Evolutionary conservation across 768 basidiomycete genomes (phyloP), one percentile per base, ranked within the genome.

Genomic region (Arthromyces matolae): DNA sequence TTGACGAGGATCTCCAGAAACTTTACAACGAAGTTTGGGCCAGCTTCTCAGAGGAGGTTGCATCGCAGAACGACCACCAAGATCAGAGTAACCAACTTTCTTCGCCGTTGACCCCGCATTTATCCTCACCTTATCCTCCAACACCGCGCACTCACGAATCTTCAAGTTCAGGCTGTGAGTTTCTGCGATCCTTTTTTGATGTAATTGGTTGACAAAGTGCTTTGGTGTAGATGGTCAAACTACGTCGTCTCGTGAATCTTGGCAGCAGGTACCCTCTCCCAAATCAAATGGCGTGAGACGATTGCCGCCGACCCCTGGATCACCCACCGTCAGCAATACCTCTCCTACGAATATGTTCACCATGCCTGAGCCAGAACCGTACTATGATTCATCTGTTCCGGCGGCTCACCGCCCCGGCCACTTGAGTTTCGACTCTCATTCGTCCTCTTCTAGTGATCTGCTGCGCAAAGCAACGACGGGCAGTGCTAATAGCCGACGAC

Each of bases 1-100:
- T 78, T 31, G 86, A 88, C 52, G 80, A 81, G 57, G 86, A 88
- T 59, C 74, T 89, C 4, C 83, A 86, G 55, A 73, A 76, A 47
- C 76, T 89, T 35, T 89, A 88, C 64, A 78, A 87, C 53, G 83
- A 86, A 62, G 86, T 89, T 18, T 83, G 83, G 71, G 79, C 78
- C 36, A 79, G 78, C 23, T 89, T 86, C 56, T 65, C 73, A 24
- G 81, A 84, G 6, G 74, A 74, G 22, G 49, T 45, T 7, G 51
- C 61, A 25, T 50, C 66, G 27, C 60, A 62, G 29, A 70, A 71
- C 38, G 60, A 57, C 24, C 64, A 71, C 53, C 47, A 68, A 34
- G 68, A 69, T 49, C 69, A 66, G 57, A 68, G 70, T 44, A 72
- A 70, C 59, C 68, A 56, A 34, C 63, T 58, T 24, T 66, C 73